Evolutionary conservation across 202 grass and related monocot genomes (phyloP).

Genomic region (Alloteropsis angusta): DNA sequence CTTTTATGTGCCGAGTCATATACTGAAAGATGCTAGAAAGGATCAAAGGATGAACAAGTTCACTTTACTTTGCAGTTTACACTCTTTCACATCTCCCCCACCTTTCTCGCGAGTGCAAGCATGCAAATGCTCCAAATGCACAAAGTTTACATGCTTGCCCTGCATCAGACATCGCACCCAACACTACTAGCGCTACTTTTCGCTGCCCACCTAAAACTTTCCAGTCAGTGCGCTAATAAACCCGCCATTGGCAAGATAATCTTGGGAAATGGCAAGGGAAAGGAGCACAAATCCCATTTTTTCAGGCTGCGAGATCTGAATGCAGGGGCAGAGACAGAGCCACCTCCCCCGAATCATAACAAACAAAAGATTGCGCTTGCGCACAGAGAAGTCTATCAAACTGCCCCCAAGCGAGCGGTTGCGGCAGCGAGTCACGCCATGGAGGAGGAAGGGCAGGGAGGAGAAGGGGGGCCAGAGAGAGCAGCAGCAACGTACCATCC

Average conservation of each 20-base stretch:
- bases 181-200: not conserved
- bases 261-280: too few species aligned
- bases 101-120: not conserved
- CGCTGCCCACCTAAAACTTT: not conserved
- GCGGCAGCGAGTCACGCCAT: not conserved
- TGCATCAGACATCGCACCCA: not conserved
- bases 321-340: too few species aligned
- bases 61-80: not conserved
- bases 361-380: too few species aligned
- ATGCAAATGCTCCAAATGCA: not conserved
- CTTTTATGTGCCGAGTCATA: slow-evolving; percentile 2
- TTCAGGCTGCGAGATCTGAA: too few species aligned
- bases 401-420: not conserved
- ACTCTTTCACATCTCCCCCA: not conserved
- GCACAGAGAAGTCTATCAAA: too few species aligned
- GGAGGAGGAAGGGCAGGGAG: not conserved
- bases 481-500: slow-evolving; percentile 53
- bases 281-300: too few species aligned
- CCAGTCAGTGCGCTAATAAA: not conserved
- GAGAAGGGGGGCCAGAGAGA: not conserved
- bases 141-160: not conserved
- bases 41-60: not conserved
- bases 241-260: not conserved
- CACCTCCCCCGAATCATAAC: too few species aligned
- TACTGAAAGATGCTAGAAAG: not conserved